Conservation (phyloP, 164 flowering plant genomes). For the Taxillus chinensis region DNA sequence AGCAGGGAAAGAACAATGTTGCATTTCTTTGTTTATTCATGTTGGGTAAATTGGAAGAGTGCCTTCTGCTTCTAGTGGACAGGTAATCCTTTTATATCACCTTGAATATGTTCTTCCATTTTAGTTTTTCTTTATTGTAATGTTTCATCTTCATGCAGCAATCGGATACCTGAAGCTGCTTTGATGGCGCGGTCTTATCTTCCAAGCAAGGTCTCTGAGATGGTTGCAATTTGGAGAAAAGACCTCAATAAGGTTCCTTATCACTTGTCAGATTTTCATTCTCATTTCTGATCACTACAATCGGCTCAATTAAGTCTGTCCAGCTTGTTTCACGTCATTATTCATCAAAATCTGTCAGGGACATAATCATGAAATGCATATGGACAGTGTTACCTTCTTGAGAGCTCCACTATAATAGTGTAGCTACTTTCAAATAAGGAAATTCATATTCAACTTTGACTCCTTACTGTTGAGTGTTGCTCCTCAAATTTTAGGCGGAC, state of each 20-base stretch:
- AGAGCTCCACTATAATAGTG: too few species aligned
- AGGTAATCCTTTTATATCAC: slow-evolving; percentile 36
- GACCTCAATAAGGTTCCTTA: slow-evolving; percentile 73
- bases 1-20: slow-evolving; percentile 92
- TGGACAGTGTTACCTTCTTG: too few species aligned
- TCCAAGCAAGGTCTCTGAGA: slow-evolving; percentile 95
- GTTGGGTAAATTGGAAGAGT: slow-evolving; percentile 91
- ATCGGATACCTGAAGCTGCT: slow-evolving; percentile 99
- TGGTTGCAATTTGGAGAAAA: slow-evolving; percentile 82
- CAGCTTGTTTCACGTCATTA: too few species aligned
- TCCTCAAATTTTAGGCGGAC: too few species aligned
- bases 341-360: too few species aligned
- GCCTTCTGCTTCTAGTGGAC: slow-evolving; percentile 83
- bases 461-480: too few species aligned
- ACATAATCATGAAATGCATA: too few species aligned
- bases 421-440: too few species aligned
- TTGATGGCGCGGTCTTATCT: slow-evolving; percentile 97
- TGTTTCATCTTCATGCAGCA: slow-evolving; percentile 37
- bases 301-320: too few species aligned
- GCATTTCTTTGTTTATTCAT: slow-evolving; percentile 84
- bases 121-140: too few species aligned
- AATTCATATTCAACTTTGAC: too few species aligned
- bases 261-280: not conserved
- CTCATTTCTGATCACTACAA: too few species aligned
- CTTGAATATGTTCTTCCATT: not conserved